These are phyloP conservation scores for Meyerozyma smithsonii DNA, from an alignment of 1,139 yeast genomes.

Conservation along the genomic window DNA sequence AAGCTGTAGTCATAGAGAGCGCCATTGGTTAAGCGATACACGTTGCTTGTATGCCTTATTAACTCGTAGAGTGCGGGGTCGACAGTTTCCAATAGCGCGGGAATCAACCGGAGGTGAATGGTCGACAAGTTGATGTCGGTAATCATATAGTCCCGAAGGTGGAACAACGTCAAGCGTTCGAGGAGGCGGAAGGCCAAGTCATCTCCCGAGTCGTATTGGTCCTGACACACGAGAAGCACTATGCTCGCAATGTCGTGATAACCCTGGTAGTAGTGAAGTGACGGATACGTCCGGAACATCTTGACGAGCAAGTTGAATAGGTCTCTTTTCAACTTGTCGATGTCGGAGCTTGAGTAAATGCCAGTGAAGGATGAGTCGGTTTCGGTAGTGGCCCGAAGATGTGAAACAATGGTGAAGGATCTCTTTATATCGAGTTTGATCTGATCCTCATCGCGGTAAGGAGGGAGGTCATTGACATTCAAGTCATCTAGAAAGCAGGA, in stretches of 20 bases:
- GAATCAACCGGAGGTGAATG: slow-evolving; percentile 61
- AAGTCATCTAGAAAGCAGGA: slow-evolving; percentile 18
- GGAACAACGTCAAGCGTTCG: slow-evolving; percentile 55
- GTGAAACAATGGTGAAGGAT: slow-evolving; percentile 49
- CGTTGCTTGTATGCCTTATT: slow-evolving; percentile 35
- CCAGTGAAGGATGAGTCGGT: slow-evolving; percentile 29
- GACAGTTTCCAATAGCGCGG: slow-evolving; percentile 47
- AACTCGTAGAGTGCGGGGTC: slow-evolving; percentile 51
- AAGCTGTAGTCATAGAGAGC: slow-evolving; percentile 39
- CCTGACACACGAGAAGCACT: slow-evolving; percentile 50
- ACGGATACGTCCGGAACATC: slow-evolving; percentile 57
- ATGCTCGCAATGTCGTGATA: slow-evolving; percentile 82
- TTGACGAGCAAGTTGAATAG: slow-evolving; percentile 47
- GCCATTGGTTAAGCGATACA: slow-evolving; percentile 24
- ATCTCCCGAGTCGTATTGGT: slow-evolving; percentile 18
- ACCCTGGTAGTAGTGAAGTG: slow-evolving; percentile 81
- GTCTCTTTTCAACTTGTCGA: slow-evolving; percentile 31
- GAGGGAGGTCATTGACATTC: slow-evolving; percentile 27
- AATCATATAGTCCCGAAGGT: slow-evolving; percentile 83
- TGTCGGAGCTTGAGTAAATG: slow-evolving; percentile 30
- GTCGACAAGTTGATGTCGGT: slow-evolving; percentile 62
- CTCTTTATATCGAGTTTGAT: slow-evolving; percentile 73
- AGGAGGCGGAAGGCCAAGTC: slow-evolving; percentile 44
- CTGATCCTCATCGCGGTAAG: slow-evolving; percentile 74
- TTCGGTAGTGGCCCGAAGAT: slow-evolving; percentile 19